Evolutionary conservation across 2,329 filamentous ascomycete genomes (phyloP), one percentile per base, ranked within the genome.

Genomic region (Fusarium siculi): DNA sequence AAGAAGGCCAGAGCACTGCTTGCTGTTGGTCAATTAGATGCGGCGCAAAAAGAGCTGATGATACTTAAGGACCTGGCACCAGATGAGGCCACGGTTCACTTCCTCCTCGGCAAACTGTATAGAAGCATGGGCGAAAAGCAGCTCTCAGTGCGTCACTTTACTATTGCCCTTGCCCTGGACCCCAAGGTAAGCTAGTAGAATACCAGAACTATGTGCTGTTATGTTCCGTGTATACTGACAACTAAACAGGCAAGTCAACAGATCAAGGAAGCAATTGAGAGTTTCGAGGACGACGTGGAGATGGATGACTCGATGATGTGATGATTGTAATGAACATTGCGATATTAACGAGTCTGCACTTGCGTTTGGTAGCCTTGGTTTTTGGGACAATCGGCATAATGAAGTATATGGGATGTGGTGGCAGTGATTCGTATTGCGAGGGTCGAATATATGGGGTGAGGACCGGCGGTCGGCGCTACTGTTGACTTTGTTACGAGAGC

Each of bases 251-350:
- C 96, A 77, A 95, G 94, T 74, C 92, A 93, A 72, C 93, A 95
- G 81, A 98, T 99, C 83, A 99, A 98, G 83, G 95, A 97, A 81
- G 95, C 94, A 23, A 98, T 99, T 84, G 96, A 98, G 85, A 92
- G 92, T 76, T 88, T 98, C 65, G 94, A 97, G 78, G 92, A 95
- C 63, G 92, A 93, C 68, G 91, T 93, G 65, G 89, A 91, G 63
- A 90, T 93, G 82, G 88, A 91, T 70, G 89, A 91, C 80, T 90
- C 88, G 68, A 90, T 90, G 86, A 89, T 89, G 82, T 84, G 83
- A 83, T 89, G 82, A 88, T 73, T 73, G 69, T 74, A 78, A 81
- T 68, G 76, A 77, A 66, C 59, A 72, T 73, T 73, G 68, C 66
- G 56, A 66, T 68, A 73, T 74, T 76, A 74, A 74, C 74, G 66